A percentile compares a stretch with the other conserved stretches of the same genome.
These are phyloP conservation scores for Fomitopsis palustris DNA, from an alignment of 1,284 basidiomycete species.

Conservation along the genomic window DNA sequence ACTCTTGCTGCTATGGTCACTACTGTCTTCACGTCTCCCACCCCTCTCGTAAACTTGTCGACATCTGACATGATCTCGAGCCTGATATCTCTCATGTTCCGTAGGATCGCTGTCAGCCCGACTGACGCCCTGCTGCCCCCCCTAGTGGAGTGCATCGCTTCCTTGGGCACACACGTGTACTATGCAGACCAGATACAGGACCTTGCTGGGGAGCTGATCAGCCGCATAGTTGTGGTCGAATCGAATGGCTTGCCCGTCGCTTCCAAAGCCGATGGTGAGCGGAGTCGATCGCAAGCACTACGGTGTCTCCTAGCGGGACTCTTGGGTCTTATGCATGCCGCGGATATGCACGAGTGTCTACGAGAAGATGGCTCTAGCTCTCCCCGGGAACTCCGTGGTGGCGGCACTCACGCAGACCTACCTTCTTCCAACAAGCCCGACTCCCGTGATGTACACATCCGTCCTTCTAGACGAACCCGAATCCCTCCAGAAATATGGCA, in stretches of 20 bases:
- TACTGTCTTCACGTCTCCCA: slow-evolving; percentile 79
- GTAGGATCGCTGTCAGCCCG: slow-evolving; percentile 61
- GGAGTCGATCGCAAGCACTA: slow-evolving; percentile 64
- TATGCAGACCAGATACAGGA: slow-evolving; percentile 97
- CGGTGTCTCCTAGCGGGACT: slow-evolving; percentile 73
- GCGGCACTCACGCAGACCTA: slow-evolving; percentile 18
- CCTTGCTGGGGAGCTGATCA: slow-evolving; percentile 82
- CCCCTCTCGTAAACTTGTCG: slow-evolving; percentile 85
- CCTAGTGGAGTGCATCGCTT: slow-evolving; percentile 79
- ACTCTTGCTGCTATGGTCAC: slow-evolving; percentile 83
- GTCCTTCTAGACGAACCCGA: slow-evolving; percentile 58
- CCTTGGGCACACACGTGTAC: slow-evolving; percentile 87
- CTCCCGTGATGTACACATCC: slow-evolving; percentile 17
- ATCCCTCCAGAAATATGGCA: slow-evolving; percentile 85
- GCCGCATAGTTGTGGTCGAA: slow-evolving; percentile 72
- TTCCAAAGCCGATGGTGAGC: slow-evolving; percentile 41
- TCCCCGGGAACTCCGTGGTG: slow-evolving; percentile 8
- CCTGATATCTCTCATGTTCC: slow-evolving; percentile 72
- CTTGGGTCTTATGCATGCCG: slow-evolving; percentile 66
- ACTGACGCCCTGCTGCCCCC: slow-evolving; percentile 69
- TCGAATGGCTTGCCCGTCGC: slow-evolving; percentile 52
- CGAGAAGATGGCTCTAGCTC: slow-evolving; percentile 20
- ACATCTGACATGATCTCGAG: slow-evolving; percentile 87
- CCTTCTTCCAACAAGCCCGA: slow-evolving; percentile 10
- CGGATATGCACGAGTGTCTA: slow-evolving; percentile 44